phyloP scores from a whole-genome alignment of 139 green algal genomes.

The Chlorella sp. region DNA sequence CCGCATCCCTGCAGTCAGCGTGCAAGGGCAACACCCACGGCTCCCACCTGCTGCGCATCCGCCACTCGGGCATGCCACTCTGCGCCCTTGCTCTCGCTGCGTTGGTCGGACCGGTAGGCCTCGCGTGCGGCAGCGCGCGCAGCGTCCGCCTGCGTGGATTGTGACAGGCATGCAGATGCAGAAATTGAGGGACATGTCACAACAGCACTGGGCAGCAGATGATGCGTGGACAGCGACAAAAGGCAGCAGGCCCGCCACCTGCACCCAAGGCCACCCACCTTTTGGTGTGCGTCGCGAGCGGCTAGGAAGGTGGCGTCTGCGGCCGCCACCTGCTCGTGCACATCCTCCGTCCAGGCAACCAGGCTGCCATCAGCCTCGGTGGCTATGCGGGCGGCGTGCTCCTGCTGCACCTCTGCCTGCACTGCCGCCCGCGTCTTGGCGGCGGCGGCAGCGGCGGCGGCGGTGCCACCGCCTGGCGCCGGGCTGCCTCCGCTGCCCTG shows the following conservation, averaged over 20 bases:
- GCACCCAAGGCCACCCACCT: not conserved
- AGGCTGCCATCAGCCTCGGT: not conserved
- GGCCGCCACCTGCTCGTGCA: not conserved
- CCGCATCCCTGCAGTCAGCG: not conserved
- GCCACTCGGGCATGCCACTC: constrained; percentile 45
- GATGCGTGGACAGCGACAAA: too few species aligned
- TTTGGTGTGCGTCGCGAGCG: not conserved
- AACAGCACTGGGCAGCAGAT: not conserved
- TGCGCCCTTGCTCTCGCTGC: constrained; percentile 14
- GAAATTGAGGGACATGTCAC: not conserved
- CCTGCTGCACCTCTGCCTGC: not conserved
- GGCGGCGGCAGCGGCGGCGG: not conserved
- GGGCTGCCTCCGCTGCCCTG: not conserved
- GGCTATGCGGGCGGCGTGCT: not conserved
- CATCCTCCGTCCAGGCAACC: not conserved
- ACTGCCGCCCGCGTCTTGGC: not conserved
- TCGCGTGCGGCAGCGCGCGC: constrained; percentile 28
- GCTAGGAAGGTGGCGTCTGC: not conserved
- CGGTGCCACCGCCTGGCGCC: not conserved
- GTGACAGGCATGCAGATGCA: not conserved
- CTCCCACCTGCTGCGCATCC: constrained; percentile 21
- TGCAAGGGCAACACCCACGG: too few species aligned
- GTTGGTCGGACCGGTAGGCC: constrained; percentile 24
- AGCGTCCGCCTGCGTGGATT: constrained; percentile 25
- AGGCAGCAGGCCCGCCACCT: too few species aligned